Evolutionary conservation across 2,329 filamentous ascomycete genomes (phyloP).

Genomic region (Fusarium keratoplasticum): DNA sequence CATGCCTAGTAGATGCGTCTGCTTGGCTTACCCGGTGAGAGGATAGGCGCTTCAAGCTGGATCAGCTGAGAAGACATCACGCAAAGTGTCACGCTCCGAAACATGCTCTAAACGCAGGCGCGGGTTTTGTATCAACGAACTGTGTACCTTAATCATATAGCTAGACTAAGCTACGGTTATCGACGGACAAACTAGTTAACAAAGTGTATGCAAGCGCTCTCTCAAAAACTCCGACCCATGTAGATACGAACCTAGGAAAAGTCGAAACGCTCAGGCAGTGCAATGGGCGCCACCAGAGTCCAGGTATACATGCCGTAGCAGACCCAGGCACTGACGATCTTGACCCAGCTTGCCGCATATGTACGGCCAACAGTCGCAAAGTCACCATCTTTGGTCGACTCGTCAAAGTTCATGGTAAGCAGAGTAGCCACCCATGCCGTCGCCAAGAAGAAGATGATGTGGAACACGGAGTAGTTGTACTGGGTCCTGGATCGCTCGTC

Average conservation of each 20-base stretch:
- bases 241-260: slow-evolving; percentile 49
- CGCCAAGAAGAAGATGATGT: slow-evolving; percentile 96
- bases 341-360: slow-evolving; percentile 98
- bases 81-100: slow-evolving; percentile 2
- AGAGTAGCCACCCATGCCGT: slow-evolving; percentile 96
- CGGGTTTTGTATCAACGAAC: not conserved
- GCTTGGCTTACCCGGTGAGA: slow-evolving; percentile 25
- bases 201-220: slow-evolving; percentile 30
- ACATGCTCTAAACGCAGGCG: not conserved
- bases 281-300: slow-evolving; percentile 88
- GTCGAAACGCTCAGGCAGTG: slow-evolving; percentile 89
- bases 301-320: slow-evolving; percentile 95
- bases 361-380: slow-evolving; percentile 95
- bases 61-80: slow-evolving; percentile 14
- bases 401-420: slow-evolving; percentile 79
- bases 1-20: slow-evolving; percentile 10
- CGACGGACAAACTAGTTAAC: slow-evolving; percentile 10
- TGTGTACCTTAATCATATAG: slow-evolving; percentile 15
- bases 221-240: slow-evolving; percentile 31
- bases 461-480: slow-evolving; percentile 97
- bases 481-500: slow-evolving; percentile 91
- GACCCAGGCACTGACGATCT: slow-evolving; percentile 97
- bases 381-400: slow-evolving; percentile 71
- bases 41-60: slow-evolving; percentile 1
- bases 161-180: slow-evolving; percentile 7